Evolutionary conservation across 139 green algal species (phyloP).

Genomic region (Spirogloea muscicola): DNA sequence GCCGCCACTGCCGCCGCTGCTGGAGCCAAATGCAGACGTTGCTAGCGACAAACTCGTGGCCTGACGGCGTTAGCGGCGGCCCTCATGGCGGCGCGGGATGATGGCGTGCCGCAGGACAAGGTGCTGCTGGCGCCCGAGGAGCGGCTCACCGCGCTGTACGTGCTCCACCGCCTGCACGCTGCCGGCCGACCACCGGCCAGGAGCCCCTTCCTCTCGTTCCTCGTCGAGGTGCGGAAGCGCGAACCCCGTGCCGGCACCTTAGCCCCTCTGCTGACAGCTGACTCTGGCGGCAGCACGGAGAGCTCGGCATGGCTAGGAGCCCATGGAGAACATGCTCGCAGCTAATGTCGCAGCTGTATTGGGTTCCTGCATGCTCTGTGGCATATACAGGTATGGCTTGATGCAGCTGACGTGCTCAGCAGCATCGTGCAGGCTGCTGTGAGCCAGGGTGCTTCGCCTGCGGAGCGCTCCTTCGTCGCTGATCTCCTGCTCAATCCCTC

Average conservation of each 20-base stretch:
- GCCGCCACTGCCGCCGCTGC: no score
- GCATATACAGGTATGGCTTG: no score
- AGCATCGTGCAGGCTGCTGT: no score
- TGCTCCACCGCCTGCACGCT: conserved; percentile 36
- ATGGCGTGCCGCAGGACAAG: conserved; percentile 33
- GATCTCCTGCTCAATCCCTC: no score
- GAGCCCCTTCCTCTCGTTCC: conserved; percentile 38
- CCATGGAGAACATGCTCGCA: not conserved
- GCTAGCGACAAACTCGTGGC: not conserved
- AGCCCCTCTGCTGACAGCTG: not conserved
- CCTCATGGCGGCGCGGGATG: not conserved
- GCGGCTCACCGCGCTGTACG: conserved; percentile 28
- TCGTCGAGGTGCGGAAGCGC: conserved; percentile 24
- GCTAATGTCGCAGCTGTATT: no score
- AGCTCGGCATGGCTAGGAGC: not conserved
- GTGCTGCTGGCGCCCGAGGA: conserved; percentile 32
- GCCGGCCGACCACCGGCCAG: conserved; percentile 7
- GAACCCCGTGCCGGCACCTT: not conserved
- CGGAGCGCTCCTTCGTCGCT: no score
- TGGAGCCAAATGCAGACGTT: conserved; percentile 10
- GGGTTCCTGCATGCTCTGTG: no score
- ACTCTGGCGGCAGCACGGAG: not conserved
- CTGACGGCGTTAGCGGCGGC: no score
- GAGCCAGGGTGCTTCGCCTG: no score
- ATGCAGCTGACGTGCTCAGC: no score